Evolutionary conservation across 164 flowering plant species (phyloP), one percentile per base, ranked within the genome.

Genomic region (Platanus orientalis): DNA sequence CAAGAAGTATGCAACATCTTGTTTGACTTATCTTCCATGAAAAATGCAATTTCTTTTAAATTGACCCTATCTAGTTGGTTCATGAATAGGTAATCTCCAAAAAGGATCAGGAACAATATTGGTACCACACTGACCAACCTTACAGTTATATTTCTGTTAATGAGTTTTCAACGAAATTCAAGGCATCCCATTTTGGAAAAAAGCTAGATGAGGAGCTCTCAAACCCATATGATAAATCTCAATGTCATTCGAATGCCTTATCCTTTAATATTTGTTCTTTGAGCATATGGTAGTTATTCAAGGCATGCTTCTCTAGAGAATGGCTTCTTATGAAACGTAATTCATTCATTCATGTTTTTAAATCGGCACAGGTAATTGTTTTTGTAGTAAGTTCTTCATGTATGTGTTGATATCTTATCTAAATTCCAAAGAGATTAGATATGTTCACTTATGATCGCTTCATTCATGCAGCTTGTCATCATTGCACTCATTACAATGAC

Each of bases 71-170:
- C n/a, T n/a, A n/a, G n/a, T n/a, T n/a, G n/a, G n/a, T n/a, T n/a
- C n/a, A n/a, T n/a, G n/a, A n/a, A n/a, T 19, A 85, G 90, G 83
- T 85, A n/a, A 69, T 79, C 62, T 85, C 90, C 10, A 75, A 54
- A 65, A 85, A 81, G 63, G 90, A 85, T 69, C 87, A 85, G 64
- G 77, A 62, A 28, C 90, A 83, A 55, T 81, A 83, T 58, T 85
- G 87, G 90, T 42, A 28, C 54, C 63, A 40, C 7, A 47, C 63
- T 24, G 75, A 78, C 21, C 50, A 34, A 17, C 79, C 84, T 9
- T 77, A 84, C 71, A 75, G 47, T 17, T 82, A 77, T 58, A 67
- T 80, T 55, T 69, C 84, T 17, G 79, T 73, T 10, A 75, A 73
- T 64, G 64, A 77, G 36, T 75, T 84, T 54, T 60, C 66, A 21